Base-by-base conservation (phyloP, 257 asterid species). In the Cruciata laevipes region DNA sequence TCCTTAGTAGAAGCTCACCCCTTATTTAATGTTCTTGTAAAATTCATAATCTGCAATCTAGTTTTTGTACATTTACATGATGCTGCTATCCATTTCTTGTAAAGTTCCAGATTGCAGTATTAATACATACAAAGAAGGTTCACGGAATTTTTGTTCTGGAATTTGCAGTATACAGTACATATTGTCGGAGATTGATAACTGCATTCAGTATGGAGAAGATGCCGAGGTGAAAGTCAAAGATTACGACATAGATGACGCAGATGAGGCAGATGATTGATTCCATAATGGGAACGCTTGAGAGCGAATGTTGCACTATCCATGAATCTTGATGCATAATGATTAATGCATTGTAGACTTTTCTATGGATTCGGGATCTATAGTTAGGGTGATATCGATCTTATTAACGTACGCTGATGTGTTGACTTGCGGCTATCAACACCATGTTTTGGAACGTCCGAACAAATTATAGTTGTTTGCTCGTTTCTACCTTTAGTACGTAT, bases 151-250 rank as follows among this genome's bases (percentile, higher is more conserved):
- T 37, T 65, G 30, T 70, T 33, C 56, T 69, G 55, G 71, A 40
- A 27, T 64, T 38, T 79, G 80, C 92, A 88, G 97, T 69, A 85
- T 94, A 70, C 83, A 76, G 80, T 88, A 90, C 84, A 80, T 90
- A 35, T 75, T 90, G 75, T 80, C 97, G 0, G 96, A 88, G 82
- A 88, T 94, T 25, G 99, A 93, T 83, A 74, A 27, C 77, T 63
- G 77, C 81, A 86, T 93, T 84, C 97, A 93, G 82, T 88, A 77
- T 27, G 99, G 95, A 52, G 97, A 94, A 81, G 93, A 94, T 66
- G 95, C 95, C 24, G 99, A 94, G 69, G 96, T 90, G 76, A 94
- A 82, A 82, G 78, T 94, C 44, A 90, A 81, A 85, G 96, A 90
- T 85, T 90, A 88, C 56, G 96, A 87, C 63, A 84, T 82, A 1